phyloP scores from a whole-genome alignment of 1,284 basidiomycete genomes.

The Sphaerobolus stellatus region DNA sequence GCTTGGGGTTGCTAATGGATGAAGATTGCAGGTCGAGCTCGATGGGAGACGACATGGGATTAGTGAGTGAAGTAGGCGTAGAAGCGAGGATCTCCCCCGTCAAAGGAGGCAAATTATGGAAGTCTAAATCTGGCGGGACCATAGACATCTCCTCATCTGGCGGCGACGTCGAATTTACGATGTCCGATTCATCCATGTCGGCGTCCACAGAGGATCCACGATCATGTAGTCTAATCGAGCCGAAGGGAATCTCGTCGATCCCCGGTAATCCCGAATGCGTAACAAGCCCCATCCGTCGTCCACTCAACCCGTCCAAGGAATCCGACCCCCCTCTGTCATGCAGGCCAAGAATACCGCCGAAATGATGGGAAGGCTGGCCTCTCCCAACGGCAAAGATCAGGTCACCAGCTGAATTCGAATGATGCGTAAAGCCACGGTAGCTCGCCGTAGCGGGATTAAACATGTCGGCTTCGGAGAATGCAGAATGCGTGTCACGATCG shows the following conservation, averaged over 20 bases:
- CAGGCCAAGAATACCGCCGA: constrained; percentile 48
- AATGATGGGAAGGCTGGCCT: constrained; percentile 30
- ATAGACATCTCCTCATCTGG: constrained; percentile 14
- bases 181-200: constrained; percentile 18
- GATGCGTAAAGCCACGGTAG: constrained; percentile 75
- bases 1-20: constrained; percentile 2
- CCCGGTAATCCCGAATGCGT: constrained; percentile 55
- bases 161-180: constrained; percentile 9
- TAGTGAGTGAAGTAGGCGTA: constrained; percentile 24
- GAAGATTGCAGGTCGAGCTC: not conserved
- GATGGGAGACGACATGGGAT: constrained; percentile 25
- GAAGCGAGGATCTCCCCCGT: constrained; percentile 40
- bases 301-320: not conserved
- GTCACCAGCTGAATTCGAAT: constrained; percentile 79
- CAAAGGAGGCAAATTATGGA: constrained; percentile 39
- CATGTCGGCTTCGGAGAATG: constrained; percentile 68
- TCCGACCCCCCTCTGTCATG: constrained; percentile 34
- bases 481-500: constrained; percentile 50
- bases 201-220: constrained; percentile 19
- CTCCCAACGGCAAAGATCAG: constrained; percentile 71
- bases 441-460: constrained; percentile 43
- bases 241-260: constrained; percentile 71
- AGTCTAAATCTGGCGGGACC: constrained; percentile 33
- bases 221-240: constrained; percentile 58
- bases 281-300: constrained; percentile 26